Percentiles rank a stretch among this genome's conserved stretches.
Evolutionary conservation across 192 early-diverging fungal genomes (phyloP).

Genomic region (Backusella tarrabulga): DNA sequence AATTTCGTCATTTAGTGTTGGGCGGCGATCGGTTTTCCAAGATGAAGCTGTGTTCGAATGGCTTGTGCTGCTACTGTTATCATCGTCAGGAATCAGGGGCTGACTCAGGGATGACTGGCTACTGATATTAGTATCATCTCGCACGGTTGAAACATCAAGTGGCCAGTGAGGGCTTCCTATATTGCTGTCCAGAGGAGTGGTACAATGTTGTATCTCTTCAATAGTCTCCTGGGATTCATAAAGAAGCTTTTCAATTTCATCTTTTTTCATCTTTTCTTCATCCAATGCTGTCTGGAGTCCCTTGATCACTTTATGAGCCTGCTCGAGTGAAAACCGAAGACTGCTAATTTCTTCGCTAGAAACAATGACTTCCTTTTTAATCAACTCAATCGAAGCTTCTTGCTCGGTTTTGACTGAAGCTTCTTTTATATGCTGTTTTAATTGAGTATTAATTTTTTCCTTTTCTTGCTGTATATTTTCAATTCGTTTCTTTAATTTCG

Average conservation of each 20-base stretch:
- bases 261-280: slow-evolving; percentile 52
- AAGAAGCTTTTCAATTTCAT: slow-evolving; percentile 48
- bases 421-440: slow-evolving; percentile 56
- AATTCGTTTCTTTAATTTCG: slow-evolving; percentile 51
- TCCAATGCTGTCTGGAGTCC: slow-evolving; percentile 45
- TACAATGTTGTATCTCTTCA: slow-evolving; percentile 47
- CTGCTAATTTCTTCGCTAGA: slow-evolving; percentile 22
- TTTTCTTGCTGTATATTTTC: slow-evolving; percentile 46
- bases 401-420: slow-evolving; percentile 23
- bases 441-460: slow-evolving; percentile 55
- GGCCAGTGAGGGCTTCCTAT: not conserved
- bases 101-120: not conserved
- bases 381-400: not conserved
- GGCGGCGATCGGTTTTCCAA: not conserved
- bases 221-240: slow-evolving; percentile 56
- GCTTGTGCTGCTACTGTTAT: not conserved
- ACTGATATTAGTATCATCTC: not conserved
- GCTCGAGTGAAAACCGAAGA: slow-evolving; percentile 25
- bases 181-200: slow-evolving; percentile 17
- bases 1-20: slow-evolving; percentile 4
- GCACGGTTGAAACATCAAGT: not conserved
- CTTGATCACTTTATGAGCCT: slow-evolving; percentile 49
- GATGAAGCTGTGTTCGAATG: not conserved
- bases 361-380: not conserved
- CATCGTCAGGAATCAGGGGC: not conserved